phyloP scores from a whole-genome alignment of 2,329 filamentous ascomycete species.

The Dactylellina sp. region DNA sequence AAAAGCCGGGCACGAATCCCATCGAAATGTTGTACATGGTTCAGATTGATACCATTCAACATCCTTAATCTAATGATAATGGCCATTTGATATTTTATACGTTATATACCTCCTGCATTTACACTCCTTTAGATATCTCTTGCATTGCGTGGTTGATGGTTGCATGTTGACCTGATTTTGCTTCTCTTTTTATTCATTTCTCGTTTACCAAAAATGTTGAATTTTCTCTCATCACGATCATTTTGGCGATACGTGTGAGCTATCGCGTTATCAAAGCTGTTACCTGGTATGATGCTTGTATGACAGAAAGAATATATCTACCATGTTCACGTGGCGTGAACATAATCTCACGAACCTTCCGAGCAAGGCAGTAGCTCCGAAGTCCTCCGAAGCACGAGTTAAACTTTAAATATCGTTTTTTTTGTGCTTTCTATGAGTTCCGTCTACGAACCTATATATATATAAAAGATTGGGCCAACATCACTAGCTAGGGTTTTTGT shows the following conservation, averaged over 20 bases:
- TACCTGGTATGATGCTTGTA: constrained; percentile 9
- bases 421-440: no score
- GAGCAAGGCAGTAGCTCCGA: constrained; percentile 38
- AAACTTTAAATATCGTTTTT: constrained; percentile 28
- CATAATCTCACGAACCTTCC: constrained; percentile 27
- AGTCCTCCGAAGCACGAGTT: neutral
- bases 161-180: constrained; percentile 17
- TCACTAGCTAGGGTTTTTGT: no score
- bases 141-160: constrained; percentile 40
- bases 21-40: neutral
- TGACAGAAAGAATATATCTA: constrained; percentile 5
- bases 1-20: neutral
- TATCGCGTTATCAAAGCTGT: neutral
- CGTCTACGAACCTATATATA: no score
- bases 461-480: no score
- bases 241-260: neutral
- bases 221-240: neutral
- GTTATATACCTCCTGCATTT: constrained; percentile 8
- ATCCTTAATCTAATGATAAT: neutral
- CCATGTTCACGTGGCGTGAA: constrained; percentile 13
- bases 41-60: neutral
- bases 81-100: constrained; percentile 7
- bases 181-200: constrained; percentile 13
- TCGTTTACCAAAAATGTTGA: neutral
- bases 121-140: constrained; percentile 32